A percentile compares a stretch with the other conserved stretches of the same genome.
Evolutionary conservation across 2,329 filamentous ascomycete genomes (phyloP).

Genomic region (Sordariomycetes sp.): DNA sequence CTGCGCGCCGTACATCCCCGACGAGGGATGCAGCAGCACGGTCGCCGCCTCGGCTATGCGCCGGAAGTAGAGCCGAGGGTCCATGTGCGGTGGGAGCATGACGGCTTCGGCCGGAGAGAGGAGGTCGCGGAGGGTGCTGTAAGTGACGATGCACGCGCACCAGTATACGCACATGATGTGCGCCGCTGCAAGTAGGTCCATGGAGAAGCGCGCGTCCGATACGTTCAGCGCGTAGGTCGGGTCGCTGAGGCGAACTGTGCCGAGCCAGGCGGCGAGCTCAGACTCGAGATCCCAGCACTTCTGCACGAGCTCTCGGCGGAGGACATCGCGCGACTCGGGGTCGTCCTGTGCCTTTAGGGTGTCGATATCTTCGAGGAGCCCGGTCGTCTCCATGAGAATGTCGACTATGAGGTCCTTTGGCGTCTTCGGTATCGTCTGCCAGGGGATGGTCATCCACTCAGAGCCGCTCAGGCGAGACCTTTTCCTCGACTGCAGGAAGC

Average conservation of each 20-base stretch:
- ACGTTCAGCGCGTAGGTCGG: neutral
- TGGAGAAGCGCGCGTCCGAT: neutral
- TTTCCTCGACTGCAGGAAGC: neutral
- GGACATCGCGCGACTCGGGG: neutral
- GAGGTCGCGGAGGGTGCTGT: neutral
- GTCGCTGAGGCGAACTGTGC: neutral
- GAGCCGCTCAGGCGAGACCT: conserved; percentile 15
- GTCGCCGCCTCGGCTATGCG: neutral
- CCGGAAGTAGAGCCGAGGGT: neutral
- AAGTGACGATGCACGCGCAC: neutral
- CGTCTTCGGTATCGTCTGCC: conserved; percentile 16
- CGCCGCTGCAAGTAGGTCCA: neutral
- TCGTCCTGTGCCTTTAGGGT: conserved; percentile 8
- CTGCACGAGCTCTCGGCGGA: neutral
- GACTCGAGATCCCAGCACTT: neutral
- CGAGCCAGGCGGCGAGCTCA: neutral
- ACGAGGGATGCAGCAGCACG: neutral
- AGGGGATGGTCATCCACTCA: conserved; percentile 21
- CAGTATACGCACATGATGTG: neutral
- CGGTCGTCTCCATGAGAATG: conserved; percentile 17
- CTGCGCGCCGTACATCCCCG: neutral
- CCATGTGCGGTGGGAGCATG: neutral
- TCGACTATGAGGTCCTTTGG: conserved; percentile 18
- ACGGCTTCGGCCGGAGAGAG: neutral
- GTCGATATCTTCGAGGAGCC: conserved; percentile 16